phyloP scores from a whole-genome alignment of 768 basidiomycete species.

The Gloeophyllum trabeum region DNA sequence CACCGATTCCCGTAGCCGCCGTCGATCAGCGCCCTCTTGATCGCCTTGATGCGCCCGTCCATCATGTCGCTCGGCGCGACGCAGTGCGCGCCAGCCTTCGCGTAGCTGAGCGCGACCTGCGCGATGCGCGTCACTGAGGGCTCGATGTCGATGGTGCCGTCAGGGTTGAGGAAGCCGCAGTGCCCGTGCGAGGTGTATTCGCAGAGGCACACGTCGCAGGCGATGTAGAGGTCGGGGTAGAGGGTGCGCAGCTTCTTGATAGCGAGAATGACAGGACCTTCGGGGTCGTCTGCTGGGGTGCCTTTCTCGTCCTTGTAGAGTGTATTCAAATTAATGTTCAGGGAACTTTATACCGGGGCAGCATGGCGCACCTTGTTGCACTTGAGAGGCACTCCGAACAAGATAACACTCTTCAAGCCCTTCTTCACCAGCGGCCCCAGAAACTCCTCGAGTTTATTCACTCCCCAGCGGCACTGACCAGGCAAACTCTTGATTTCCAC shows the following conservation, averaged over 20 bases:
- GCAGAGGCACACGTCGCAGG: constrained; percentile 96
- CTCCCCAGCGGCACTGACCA: constrained; percentile 87
- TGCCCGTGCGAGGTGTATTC: constrained; percentile 99
- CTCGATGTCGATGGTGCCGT: constrained; percentile 67
- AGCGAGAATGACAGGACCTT: constrained; percentile 91
- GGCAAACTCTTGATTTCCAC: constrained; percentile 71
- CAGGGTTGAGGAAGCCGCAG: constrained; percentile 70
- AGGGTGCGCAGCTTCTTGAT: constrained; percentile 64
- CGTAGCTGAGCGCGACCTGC: constrained; percentile 86
- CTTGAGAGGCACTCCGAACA: constrained; percentile 87
- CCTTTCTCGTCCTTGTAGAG: constrained; percentile 67
- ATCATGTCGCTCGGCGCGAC: constrained; percentile 99
- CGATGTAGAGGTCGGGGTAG: constrained; percentile 83
- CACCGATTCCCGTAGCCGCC: constrained; percentile 79
- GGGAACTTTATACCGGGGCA: no score
- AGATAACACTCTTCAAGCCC: constrained; percentile 83
- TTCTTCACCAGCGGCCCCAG: constrained; percentile 81
- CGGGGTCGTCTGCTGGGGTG: constrained; percentile 79
- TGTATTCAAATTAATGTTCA: no score
- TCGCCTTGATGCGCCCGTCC: constrained; percentile 88
- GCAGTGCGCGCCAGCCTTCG: constrained; percentile 91
- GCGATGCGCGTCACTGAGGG: constrained; percentile 85
- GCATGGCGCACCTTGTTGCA: constrained; percentile 53
- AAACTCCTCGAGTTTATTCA: constrained; percentile 87
- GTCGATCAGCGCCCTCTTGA: constrained; percentile 80